These are phyloP conservation scores for Aaosphaeria pasadenensis DNA, from an alignment of 2,329 filamentous ascomycete genomes.

Conservation along the genomic window DNA sequence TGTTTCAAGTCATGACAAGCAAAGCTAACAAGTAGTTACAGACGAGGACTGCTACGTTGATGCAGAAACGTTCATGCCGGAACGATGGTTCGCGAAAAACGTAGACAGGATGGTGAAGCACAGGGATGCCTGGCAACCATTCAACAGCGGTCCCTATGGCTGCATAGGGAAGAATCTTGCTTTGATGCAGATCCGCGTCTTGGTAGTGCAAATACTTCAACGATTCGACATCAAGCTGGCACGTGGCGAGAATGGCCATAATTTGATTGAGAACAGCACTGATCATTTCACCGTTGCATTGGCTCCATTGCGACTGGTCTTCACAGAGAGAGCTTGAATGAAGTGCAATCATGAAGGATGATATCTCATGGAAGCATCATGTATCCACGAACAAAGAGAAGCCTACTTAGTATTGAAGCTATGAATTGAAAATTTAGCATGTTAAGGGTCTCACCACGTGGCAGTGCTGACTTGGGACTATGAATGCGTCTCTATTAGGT, in stretches of 20 bases:
- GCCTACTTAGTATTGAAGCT: too few relatives aligned
- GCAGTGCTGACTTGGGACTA: too few relatives aligned
- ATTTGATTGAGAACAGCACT: not conserved
- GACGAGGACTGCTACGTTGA: not conserved
- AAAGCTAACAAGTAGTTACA: not conserved
- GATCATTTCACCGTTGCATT: not conserved
- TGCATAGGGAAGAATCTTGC: not conserved
- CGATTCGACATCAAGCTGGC: not conserved
- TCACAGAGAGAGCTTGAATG: too few relatives aligned
- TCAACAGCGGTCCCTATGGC: slow-evolving; percentile 45
- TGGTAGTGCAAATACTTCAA: not conserved
- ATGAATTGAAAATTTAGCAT: too few relatives aligned
- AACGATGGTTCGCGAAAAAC: slow-evolving; percentile 2
- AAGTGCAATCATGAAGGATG: too few relatives aligned
- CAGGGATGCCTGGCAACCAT: slow-evolving; percentile 63
- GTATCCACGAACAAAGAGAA: too few relatives aligned
- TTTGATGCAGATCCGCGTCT: not conserved
- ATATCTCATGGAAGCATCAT: too few relatives aligned
- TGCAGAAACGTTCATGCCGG: slow-evolving; percentile 4
- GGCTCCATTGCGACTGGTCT: too few relatives aligned
- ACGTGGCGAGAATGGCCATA: not conserved
- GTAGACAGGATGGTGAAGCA: slow-evolving; percentile 1
- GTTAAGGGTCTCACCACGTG: too few relatives aligned
- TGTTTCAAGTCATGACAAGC: not conserved
- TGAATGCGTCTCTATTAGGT: too few relatives aligned